Conservation (phyloP, 805 yeast genomes). For the Saccharomycopsis lassenensis region DNA sequence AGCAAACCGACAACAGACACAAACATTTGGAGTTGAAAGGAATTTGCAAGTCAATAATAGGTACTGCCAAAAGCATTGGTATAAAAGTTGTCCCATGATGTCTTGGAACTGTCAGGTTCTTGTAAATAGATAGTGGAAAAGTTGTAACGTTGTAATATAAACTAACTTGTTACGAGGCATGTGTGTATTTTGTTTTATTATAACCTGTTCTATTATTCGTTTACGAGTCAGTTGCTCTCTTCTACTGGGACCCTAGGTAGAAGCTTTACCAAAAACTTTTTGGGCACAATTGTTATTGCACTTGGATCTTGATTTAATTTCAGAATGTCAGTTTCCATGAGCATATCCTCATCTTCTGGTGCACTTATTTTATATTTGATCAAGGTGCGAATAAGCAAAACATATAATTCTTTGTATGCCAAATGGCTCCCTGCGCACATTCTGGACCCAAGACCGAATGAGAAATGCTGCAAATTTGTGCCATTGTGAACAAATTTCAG, state of each 20-base stretch:
- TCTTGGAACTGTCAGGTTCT: too few species aligned
- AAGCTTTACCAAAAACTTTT: constrained; percentile 28
- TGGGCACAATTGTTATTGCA: constrained; percentile 57
- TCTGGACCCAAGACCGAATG: constrained; percentile 65
- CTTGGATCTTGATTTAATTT: constrained; percentile 39
- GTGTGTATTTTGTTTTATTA: too few species aligned
- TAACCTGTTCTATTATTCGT: too few species aligned
- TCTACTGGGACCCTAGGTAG: constrained; percentile 21
- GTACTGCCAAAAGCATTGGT: constrained; percentile 87
- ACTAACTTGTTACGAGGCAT: too few species aligned
- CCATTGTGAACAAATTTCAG: constrained; percentile 15
- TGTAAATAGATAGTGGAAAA: too few species aligned
- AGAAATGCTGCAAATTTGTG: constrained; percentile 26
- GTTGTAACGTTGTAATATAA: too few species aligned
- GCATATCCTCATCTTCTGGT: constrained; percentile 25
- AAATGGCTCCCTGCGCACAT: constrained; percentile 62
- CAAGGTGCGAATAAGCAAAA: constrained; percentile 41
- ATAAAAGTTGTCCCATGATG: constrained; percentile 66
- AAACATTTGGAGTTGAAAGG: constrained; percentile 57
- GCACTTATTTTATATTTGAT: constrained; percentile 37
- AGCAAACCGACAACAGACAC: constrained; percentile 77
- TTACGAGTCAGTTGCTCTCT: background rate
- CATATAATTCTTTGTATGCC: constrained; percentile 56
- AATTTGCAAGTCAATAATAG: constrained; percentile 71
- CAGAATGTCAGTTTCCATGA: constrained; percentile 42